These are phyloP conservation scores for Russula sp. DNA, from an alignment of 768 basidiomycete genomes.

Conservation along the genomic window DNA sequence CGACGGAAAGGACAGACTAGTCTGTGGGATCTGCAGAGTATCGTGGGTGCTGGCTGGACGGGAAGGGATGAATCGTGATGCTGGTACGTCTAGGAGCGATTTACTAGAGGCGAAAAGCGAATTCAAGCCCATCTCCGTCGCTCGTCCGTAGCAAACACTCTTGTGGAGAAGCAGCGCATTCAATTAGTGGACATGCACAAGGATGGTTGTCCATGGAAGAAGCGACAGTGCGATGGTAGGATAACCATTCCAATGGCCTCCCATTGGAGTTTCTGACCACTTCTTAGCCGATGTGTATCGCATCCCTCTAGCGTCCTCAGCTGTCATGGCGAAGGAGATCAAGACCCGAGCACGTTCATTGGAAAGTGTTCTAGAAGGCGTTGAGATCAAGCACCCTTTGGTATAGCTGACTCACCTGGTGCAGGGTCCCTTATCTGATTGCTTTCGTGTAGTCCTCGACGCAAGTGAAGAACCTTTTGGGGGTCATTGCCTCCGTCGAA, in stretches of 20 bases:
- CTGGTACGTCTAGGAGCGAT: constrained; percentile 49
- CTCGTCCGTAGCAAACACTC: constrained; percentile 44
- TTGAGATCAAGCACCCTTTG: constrained; percentile 65
- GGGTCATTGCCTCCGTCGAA: constrained; percentile 34
- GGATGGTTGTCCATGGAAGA: constrained; percentile 78
- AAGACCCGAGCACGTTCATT: constrained; percentile 47
- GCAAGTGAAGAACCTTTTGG: constrained; percentile 47
- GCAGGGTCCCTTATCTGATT: neutral
- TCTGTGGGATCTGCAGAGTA: constrained; percentile 61
- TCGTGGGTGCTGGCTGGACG: constrained; percentile 70
- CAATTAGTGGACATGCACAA: constrained; percentile 69
- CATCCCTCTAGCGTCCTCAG: constrained; percentile 61
- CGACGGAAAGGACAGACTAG: constrained; percentile 70
- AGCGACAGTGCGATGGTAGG: constrained; percentile 72
- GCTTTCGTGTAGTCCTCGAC: constrained; percentile 40
- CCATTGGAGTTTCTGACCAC: neutral
- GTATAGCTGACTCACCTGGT: constrained; percentile 34
- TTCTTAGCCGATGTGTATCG: constrained; percentile 28
- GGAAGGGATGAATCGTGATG: constrained; percentile 67
- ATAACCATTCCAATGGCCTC: neutral
- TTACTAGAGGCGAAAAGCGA: neutral
- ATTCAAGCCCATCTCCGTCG: neutral
- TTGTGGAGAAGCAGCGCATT: constrained; percentile 65
- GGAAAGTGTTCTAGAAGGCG: constrained; percentile 43
- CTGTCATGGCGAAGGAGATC: constrained; percentile 53